Conservation (phyloP, 1,284 basidiomycete genomes). For the Anthracocystis panici-leucophaei region DNA sequence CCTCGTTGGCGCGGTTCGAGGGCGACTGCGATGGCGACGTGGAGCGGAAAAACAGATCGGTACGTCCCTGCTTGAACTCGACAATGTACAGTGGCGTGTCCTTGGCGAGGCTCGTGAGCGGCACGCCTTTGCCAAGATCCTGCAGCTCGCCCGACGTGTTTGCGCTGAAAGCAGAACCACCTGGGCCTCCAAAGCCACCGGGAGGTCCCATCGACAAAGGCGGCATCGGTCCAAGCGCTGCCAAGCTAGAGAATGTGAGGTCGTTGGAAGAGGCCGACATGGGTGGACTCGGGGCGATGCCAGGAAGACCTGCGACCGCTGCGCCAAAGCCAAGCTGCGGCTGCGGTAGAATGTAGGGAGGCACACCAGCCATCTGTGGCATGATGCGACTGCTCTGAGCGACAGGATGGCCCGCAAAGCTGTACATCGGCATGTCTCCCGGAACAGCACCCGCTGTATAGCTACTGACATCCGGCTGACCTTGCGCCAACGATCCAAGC, state of each 20-base stretch:
- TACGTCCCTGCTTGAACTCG: constrained; percentile 95
- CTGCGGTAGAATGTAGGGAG: constrained; percentile 21
- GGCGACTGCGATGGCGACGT: constrained; percentile 31
- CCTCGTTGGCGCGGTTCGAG: constrained; percentile 14
- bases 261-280: constrained; percentile 26
- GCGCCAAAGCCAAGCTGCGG: constrained; percentile 14
- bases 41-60: constrained; percentile 87
- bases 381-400: constrained; percentile 10
- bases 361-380: constrained; percentile 17
- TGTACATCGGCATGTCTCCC: constrained; percentile 5
- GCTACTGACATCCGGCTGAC: constrained; percentile 8
- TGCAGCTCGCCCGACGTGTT: constrained; percentile 36
- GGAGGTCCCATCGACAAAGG: constrained; percentile 41
- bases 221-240: constrained; percentile 53
- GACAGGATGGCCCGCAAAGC: constrained; percentile 10
- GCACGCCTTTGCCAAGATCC: constrained; percentile 89
- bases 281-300: not conserved
- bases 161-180: constrained; percentile 11
- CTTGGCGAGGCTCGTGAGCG: constrained; percentile 82
- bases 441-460: constrained; percentile 5
- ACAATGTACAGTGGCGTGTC: constrained; percentile 93
- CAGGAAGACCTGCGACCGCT: constrained; percentile 9
- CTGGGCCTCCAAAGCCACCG: constrained; percentile 15
- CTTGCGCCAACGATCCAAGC: constrained; percentile 7
- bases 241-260: constrained; percentile 46